Evolutionary conservation across 2,329 filamentous ascomycete species (phyloP), one percentile per base, ranked within the genome.

Genomic region (Byssoonygena ceratinophila): DNA sequence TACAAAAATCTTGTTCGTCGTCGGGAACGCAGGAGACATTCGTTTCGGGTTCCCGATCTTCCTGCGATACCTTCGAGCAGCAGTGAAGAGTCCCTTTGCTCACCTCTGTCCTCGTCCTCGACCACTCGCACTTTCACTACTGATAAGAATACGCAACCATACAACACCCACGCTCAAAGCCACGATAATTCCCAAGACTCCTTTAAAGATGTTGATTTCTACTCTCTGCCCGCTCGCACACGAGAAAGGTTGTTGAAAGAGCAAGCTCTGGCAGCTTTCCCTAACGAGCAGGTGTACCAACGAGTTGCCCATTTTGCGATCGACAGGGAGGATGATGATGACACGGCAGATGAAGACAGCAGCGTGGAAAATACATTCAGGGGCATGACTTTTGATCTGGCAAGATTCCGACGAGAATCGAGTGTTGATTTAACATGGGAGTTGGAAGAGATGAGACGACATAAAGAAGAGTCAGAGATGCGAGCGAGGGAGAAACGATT

Each of bases 221-320:
- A 54, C 39, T 83, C 34, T 90, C 90, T 66, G 71, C 95, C 52
- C 77, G 94, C 54, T 82, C 85, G 53, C 74, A 94, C 53, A 87
- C 86, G 85, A 7, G 83, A 92, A 65, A 81, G 83, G 62, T 84
- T 91, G 65, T 74, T 96, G 57, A 81, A 85, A 57, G 87, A 94
- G 60, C 71, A 71, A 58, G 67, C 72, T 14, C 62, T 75, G 51
- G 73, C 73, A 32, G 73, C 72, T 4, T 75, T 74, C 56, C 73
- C 73, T 11, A 74, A 74, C 54, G 72, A 75, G 57, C 67, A 72
- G 56, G 63, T 67, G 16, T 67, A 75, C 51, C 69, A 75, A 46
- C 65, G 66, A 4, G 70, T 74, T 2, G 67, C 72, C 51, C 73
- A 75, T 58, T 75, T 74, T 57, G 72, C 70, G 20, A 67, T 74